These are phyloP conservation scores for Carex cristatella DNA, from an alignment of 176 grass and related monocot genomes.

Conservation along the genomic window DNA sequence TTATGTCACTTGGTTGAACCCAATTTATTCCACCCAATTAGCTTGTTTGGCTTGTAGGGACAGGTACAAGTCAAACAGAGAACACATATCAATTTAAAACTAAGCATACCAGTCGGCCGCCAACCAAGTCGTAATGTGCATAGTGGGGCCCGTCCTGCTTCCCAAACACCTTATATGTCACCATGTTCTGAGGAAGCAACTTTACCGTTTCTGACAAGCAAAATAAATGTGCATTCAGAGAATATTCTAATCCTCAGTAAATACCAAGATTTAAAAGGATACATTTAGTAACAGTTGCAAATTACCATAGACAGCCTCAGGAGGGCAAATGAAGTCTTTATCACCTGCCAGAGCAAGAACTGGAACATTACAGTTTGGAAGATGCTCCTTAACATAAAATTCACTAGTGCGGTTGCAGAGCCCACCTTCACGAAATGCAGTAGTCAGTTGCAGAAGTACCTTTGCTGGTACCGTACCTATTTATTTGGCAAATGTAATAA, in stretches of 20 bases:
- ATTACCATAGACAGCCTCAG: conserved; percentile 82
- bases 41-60: neutral
- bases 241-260: neutral
- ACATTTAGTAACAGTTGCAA: neutral
- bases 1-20: neutral
- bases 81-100: neutral
- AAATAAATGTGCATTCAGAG: conserved; percentile 6
- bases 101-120: conserved; percentile 58
- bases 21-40: neutral
- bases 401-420: conserved; percentile 53
- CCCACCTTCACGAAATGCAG: conserved; percentile 73
- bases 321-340: conserved; percentile 79
- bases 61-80: neutral
- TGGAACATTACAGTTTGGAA: conserved; percentile 54
- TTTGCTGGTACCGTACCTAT: conserved; percentile 90
- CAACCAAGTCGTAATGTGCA: conserved; percentile 95
- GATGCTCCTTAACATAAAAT: conserved; percentile 73
- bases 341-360: conserved; percentile 90
- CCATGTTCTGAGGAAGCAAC: conserved; percentile 56
- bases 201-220: conserved; percentile 81
- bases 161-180: conserved; percentile 77
- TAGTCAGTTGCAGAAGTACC: conserved; percentile 76
- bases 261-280: neutral
- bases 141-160: conserved; percentile 66
- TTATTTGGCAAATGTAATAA: conserved; percentile 17